These are phyloP conservation scores for Turritis glabra DNA, from an alignment of 345 rosid genomes.

Conservation along the genomic window DNA sequence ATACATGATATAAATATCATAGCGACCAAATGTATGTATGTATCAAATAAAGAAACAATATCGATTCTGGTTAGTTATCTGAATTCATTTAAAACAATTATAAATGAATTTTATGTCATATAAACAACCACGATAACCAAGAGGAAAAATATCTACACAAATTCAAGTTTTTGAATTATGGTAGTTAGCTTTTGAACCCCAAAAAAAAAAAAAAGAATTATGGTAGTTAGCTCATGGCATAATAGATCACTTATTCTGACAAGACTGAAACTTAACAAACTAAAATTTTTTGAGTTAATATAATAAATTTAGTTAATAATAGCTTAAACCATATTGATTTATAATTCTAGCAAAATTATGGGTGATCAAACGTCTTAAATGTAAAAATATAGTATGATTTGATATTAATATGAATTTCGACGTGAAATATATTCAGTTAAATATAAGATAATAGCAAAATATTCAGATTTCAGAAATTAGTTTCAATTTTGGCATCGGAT, in stretches of 20 bases:
- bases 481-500: not conserved
- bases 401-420: not conserved
- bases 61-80: not conserved
- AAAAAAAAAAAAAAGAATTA: not conserved
- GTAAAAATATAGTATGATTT: too few species aligned
- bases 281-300: not conserved
- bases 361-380: not conserved
- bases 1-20: not conserved
- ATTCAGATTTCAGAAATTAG: not conserved
- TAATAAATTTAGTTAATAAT: not conserved
- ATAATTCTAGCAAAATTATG: not conserved
- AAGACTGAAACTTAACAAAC: not conserved
- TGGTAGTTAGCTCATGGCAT: constrained; percentile 12
- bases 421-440: not conserved
- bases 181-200: constrained; percentile 12
- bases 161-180: constrained; percentile 6
- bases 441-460: too few species aligned
- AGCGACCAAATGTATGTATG: not conserved
- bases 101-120: not conserved
- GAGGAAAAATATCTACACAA: not conserved
- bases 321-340: not conserved
- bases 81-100: not conserved
- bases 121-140: constrained; percentile 1
- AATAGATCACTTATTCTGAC: not conserved
- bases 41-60: not conserved